Percentiles rank a stretch among this genome's conserved stretches.
Evolutionary conservation across 2,329 filamentous ascomycete genomes (phyloP).

Genomic region (Fonsecaea erecta): DNA sequence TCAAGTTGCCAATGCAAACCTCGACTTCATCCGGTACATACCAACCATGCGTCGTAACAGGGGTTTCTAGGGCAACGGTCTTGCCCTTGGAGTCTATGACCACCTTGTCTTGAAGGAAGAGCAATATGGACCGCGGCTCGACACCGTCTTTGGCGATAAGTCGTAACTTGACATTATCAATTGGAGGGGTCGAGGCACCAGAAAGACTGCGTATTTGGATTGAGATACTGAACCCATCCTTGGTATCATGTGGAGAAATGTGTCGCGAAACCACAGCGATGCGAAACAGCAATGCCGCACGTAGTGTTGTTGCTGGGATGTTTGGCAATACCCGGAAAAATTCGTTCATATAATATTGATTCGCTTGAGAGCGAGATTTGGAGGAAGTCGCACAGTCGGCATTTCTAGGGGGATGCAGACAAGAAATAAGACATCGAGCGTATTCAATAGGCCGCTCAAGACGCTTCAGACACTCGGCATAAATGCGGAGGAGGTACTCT

Average conservation of each 20-base stretch:
- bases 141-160: conserved; percentile 25
- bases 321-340: conserved; percentile 55
- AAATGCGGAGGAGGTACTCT: conserved; percentile 81
- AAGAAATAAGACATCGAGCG: conserved; percentile 68
- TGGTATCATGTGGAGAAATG: conserved; percentile 70
- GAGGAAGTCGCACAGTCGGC: conserved; percentile 49
- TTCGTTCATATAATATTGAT: conserved; percentile 46
- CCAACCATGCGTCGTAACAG: conserved; percentile 33
- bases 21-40: conserved; percentile 31
- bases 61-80: conserved; percentile 41
- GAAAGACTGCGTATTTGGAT: conserved; percentile 48
- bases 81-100: conserved; percentile 61
- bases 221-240: conserved; percentile 74
- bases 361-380: conserved; percentile 33
- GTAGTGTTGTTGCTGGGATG: conserved; percentile 67
- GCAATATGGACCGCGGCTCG: conserved; percentile 59
- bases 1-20: conserved; percentile 32
- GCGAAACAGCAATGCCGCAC: conserved; percentile 74
- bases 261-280: conserved; percentile 69
- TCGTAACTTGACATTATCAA: conserved; percentile 25
- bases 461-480: conserved; percentile 78
- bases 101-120: conserved; percentile 57
- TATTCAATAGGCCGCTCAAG: conserved; percentile 79
- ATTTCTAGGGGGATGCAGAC: conserved; percentile 51
- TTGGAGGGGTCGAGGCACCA: conserved; percentile 15